Evolutionary conservation across 2,329 filamentous ascomycete species (phyloP).

Genomic region (Byssoonygena ceratinophila): DNA sequence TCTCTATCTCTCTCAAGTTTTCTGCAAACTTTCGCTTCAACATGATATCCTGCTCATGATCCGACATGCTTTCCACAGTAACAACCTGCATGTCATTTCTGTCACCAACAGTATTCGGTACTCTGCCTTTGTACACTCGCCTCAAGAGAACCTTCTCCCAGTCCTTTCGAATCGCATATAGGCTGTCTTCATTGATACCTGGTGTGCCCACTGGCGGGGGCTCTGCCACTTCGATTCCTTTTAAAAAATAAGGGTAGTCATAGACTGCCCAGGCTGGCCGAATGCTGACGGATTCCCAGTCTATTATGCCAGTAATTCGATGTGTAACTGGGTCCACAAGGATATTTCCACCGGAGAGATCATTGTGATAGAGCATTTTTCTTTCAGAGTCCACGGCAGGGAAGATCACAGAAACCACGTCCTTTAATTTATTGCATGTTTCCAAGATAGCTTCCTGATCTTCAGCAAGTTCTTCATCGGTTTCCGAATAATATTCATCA

Average conservation of each 20-base stretch:
- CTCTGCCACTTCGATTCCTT: neutral
- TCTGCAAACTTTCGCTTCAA: no score
- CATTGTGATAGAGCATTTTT: neutral
- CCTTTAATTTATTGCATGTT: neutral
- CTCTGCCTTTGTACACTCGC: no score
- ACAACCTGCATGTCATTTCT: no score
- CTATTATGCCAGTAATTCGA: neutral
- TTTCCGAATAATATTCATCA: slow-evolving; percentile 8
- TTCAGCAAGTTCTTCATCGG: neutral
- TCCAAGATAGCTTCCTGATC: neutral
- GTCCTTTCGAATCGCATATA: no score
- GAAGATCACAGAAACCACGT: neutral
- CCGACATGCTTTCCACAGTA: no score
- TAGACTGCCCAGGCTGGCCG: slow-evolving; percentile 2
- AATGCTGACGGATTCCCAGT: slow-evolving; percentile 2
- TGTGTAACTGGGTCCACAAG: neutral
- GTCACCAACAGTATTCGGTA: no score
- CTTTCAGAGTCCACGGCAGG: neutral
- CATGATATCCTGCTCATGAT: no score
- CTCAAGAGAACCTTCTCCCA: no score
- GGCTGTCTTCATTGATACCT: no score
- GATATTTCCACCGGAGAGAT: neutral
- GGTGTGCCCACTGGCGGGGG: no score
- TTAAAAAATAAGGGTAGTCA: neutral
- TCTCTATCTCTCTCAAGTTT: no score